These are phyloP conservation scores for Plectranthus barbatus DNA, from an alignment of 257 asterid genomes.

Conservation along the genomic window DNA sequence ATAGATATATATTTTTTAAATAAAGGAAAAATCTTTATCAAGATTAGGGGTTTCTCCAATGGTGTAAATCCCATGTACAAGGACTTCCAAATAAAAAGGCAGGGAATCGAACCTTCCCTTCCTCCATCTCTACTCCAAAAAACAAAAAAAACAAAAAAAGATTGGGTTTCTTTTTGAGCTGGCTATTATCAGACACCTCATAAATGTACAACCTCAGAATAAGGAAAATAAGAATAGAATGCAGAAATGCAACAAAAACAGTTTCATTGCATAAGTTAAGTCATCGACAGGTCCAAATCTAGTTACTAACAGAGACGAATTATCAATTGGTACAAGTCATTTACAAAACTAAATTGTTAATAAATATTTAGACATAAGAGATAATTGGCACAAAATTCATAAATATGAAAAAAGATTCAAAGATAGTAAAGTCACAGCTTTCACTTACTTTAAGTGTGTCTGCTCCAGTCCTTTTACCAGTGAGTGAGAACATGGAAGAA, in stretches of 20 bases:
- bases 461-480: neutral
- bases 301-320: neutral
- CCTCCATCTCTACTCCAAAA: too few relatives aligned
- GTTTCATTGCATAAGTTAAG: neutral
- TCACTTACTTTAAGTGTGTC: neutral
- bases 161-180: too few relatives aligned
- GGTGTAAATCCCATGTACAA: neutral
- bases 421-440: neutral
- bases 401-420: neutral
- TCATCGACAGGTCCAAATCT: neutral
- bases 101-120: too few relatives aligned
- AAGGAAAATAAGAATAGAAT: neutral
- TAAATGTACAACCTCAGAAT: neutral
- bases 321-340: neutral
- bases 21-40: neutral
- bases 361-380: neutral
- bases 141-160: too few relatives aligned
- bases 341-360: constrained; percentile 1
- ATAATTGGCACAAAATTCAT: constrained; percentile 9
- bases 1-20: too few relatives aligned
- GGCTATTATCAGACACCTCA: too few relatives aligned
- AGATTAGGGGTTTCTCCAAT: neutral
- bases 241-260: neutral
- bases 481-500: too few relatives aligned
- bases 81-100: too few relatives aligned